Conservation (phyloP, 192 early-diverging fungal species). For the Entrophospora sp. region DNA sequence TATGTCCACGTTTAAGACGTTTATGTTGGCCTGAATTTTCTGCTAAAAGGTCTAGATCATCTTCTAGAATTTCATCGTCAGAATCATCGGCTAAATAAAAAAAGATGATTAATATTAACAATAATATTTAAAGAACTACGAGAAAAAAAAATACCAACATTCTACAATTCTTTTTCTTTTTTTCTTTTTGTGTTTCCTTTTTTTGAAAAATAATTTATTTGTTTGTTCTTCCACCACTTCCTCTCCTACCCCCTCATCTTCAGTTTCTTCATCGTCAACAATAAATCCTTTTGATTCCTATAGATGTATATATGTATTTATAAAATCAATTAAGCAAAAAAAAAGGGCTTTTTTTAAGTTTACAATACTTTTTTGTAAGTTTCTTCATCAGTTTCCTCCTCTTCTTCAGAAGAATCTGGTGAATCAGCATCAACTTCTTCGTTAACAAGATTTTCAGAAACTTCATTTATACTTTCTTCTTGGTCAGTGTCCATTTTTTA, state of each 20-base stretch:
- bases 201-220: too few relatives aligned
- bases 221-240: constrained; percentile 29
- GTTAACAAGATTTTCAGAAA: too few relatives aligned
- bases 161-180: constrained; percentile 35
- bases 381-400: constrained; percentile 43
- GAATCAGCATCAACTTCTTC: constrained; percentile 57
- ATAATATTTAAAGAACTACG: neutral
- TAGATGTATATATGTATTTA: neutral
- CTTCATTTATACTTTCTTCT: too few relatives aligned
- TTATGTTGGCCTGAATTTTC: constrained; percentile 79
- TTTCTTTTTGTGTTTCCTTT: constrained; percentile 26
- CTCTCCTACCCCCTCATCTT: constrained; percentile 48
- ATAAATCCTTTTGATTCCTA: constrained; percentile 61
- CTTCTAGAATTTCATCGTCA: constrained; percentile 81
- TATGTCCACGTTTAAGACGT: constrained; percentile 53
- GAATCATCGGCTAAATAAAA: neutral
- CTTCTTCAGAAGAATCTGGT: constrained; percentile 47
- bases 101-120: neutral
- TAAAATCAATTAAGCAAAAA: neutral
- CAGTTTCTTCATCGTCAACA: constrained; percentile 64
- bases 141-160: neutral
- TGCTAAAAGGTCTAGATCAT: constrained; percentile 85
- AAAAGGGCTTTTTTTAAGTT: too few relatives aligned
- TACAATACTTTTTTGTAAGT: constrained; percentile 26
- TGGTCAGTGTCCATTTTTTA: too few relatives aligned